Percentiles rank a stretch among this genome's conserved stretches.
Conservation (phyloP, 306 rosid genomes). For the Ochetophila trinervis region DNA sequence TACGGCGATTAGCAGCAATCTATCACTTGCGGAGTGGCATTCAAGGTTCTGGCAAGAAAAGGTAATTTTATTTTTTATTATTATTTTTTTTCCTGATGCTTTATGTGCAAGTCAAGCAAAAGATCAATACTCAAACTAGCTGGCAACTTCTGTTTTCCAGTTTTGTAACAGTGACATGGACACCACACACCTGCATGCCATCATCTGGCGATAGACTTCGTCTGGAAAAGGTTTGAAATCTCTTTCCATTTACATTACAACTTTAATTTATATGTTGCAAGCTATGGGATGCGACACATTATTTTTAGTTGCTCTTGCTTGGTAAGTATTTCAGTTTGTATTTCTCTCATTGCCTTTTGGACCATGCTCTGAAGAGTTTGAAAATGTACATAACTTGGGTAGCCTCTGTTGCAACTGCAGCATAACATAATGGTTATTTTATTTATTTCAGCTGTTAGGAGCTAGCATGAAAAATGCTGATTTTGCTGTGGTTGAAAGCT, state of each 20-base stretch:
- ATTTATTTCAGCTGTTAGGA: constrained; percentile 59
- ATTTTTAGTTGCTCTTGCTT: not conserved
- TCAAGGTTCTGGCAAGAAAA: constrained; percentile 73
- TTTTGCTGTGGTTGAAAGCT: constrained; percentile 48
- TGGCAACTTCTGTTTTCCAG: constrained; percentile 40
- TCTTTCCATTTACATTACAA: constrained; percentile 8
- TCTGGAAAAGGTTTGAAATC: constrained; percentile 60
- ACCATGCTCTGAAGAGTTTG: not conserved
- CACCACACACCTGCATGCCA: constrained; percentile 75
- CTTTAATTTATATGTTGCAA: constrained; percentile 13
- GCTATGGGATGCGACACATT: not conserved
- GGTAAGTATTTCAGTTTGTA: not conserved
- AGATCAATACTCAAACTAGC: constrained; percentile 20
- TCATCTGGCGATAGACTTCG: constrained; percentile 69
- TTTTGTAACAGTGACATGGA: constrained; percentile 70
- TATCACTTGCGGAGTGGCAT: constrained; percentile 64
- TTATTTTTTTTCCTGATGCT: not conserved
- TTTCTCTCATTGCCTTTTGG: not conserved
- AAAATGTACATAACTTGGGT: not conserved
- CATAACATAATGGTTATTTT: constrained; percentile 2
- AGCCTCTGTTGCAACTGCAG: not conserved
- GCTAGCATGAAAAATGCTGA: constrained; percentile 59
- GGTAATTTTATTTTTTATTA: constrained; percentile 33
- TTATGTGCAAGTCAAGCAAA: constrained; percentile 5
- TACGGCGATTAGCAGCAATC: constrained; percentile 69